Evolutionary conservation across 2,329 filamentous ascomycete species (phyloP).

Genomic region (Fusarium sp.): DNA sequence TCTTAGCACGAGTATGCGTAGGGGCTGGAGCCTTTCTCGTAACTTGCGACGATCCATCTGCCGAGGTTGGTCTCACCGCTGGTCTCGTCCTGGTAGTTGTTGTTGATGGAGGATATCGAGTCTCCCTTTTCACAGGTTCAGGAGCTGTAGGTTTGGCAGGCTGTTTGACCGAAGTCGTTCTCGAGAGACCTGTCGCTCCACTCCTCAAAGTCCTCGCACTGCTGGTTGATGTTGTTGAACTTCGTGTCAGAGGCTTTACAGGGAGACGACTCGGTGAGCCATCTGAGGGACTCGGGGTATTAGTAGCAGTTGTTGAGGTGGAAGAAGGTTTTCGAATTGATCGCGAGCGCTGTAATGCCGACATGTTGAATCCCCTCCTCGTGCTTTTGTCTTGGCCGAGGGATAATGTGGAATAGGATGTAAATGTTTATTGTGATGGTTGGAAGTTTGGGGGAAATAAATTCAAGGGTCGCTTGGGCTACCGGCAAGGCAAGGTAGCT

Average conservation of each 20-base stretch:
- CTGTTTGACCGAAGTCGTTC: constrained; percentile 45
- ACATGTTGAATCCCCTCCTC: constrained; percentile 51
- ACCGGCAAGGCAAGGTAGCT: constrained; percentile 24
- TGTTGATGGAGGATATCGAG: constrained; percentile 53
- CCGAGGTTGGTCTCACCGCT: constrained; percentile 50
- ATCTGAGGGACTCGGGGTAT: constrained; percentile 27
- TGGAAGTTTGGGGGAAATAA: constrained; percentile 9
- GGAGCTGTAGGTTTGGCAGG: constrained; percentile 26
- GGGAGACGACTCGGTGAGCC: constrained; percentile 65
- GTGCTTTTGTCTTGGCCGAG: constrained; percentile 3
- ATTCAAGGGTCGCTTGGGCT: constrained; percentile 37
- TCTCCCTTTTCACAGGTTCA: constrained; percentile 43
- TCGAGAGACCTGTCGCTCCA: constrained; percentile 31
- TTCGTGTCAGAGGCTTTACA: constrained; percentile 58
- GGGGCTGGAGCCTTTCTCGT: constrained; percentile 36
- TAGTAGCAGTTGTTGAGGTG: constrained; percentile 28
- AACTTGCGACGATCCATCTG: constrained; percentile 43
- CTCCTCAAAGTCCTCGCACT: constrained; percentile 40
- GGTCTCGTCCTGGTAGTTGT: constrained; percentile 49
- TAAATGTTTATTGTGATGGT: constrained; percentile 33
- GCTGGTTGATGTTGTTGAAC: constrained; percentile 48
- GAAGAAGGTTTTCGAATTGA: constrained; percentile 61
- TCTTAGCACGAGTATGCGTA: constrained; percentile 51
- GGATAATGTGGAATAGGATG: constrained; percentile 17
- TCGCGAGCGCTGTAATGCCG: constrained; percentile 60